phyloP scores from a whole-genome alignment of 305 asterid genomes.

The Ilex paraguariensis region DNA sequence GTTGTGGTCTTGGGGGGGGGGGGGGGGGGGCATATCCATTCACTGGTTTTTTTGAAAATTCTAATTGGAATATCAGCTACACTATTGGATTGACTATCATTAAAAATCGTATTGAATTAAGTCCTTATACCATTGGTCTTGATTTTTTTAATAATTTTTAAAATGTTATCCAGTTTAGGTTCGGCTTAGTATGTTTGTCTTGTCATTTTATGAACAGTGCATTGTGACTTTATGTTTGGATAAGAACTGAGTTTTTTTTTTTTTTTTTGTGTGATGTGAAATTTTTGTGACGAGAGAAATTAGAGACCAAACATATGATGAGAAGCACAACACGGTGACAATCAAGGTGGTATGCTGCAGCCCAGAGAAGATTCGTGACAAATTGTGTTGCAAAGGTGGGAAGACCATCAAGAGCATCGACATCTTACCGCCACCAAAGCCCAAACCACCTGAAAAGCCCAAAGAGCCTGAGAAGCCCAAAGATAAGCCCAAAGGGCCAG shows the following conservation, averaged over 20 bases:
- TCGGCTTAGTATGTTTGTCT: too few species aligned
- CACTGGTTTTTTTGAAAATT: too few species aligned
- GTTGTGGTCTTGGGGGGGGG: too few species aligned
- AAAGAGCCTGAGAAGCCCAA: slow-evolving; percentile 43
- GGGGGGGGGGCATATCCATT: too few species aligned
- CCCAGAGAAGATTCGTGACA: slow-evolving; percentile 69
- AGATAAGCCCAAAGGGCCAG: slow-evolving; percentile 18
- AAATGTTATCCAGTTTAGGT: too few species aligned
- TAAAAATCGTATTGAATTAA: too few species aligned
- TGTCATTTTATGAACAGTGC: too few species aligned
- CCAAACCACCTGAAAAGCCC: slow-evolving; percentile 26
- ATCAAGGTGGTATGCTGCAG: slow-evolving; percentile 62
- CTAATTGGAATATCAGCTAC: too few species aligned
- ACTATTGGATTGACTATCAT: too few species aligned
- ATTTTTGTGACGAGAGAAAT: slow-evolving; percentile 54
- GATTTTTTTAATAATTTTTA: too few species aligned
- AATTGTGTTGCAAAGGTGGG: slow-evolving; percentile 50
- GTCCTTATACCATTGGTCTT: too few species aligned
- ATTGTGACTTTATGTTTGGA: too few species aligned
- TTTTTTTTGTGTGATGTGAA: slow-evolving; percentile 2
- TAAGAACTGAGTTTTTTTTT: neutral
- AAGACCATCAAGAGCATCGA: slow-evolving; percentile 56
- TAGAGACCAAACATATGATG: slow-evolving; percentile 50
- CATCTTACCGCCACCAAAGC: slow-evolving; percentile 44
- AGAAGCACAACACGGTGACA: slow-evolving; percentile 52